These are phyloP conservation scores for Priceomyces medius DNA, from an alignment of 805 yeast species.

Conservation along the genomic window DNA sequence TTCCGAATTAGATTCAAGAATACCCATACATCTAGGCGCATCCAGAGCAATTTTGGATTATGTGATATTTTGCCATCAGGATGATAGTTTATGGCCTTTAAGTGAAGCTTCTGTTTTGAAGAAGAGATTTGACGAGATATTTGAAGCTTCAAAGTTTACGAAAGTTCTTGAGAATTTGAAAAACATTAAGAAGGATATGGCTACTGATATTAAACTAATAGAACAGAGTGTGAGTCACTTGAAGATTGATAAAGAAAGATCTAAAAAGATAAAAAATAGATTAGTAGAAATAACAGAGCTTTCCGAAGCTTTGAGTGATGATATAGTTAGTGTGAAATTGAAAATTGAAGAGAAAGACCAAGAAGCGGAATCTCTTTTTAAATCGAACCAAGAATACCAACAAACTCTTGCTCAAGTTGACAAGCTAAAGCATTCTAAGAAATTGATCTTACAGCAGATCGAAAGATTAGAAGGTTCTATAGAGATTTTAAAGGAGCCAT, in stretches of 20 bases:
- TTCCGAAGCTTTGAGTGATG: conserved; percentile 43
- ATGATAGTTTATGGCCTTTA: conserved; percentile 94
- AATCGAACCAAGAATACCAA: conserved; percentile 80
- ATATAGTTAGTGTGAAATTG: conserved; percentile 48
- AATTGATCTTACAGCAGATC: conserved; percentile 50
- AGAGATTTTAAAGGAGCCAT: conserved; percentile 42
- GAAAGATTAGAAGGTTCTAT: conserved; percentile 49
- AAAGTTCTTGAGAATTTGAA: conserved; percentile 84
- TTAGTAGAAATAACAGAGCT: conserved; percentile 42
- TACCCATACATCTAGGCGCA: conserved; percentile 84
- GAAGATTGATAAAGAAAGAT: conserved; percentile 69
- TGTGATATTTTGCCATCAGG: conserved; percentile 96
- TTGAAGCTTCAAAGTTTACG: conserved; percentile 91
- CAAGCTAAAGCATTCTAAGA: conserved; percentile 48
- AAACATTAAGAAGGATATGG: conserved; percentile 70
- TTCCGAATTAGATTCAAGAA: conserved; percentile 76
- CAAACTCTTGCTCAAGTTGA: conserved; percentile 63
- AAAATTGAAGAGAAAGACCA: conserved; percentile 54
- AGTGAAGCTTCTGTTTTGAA: conserved; percentile 87
- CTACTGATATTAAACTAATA: conserved; percentile 69
- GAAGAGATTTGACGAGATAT: conserved; percentile 93
- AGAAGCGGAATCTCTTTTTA: conserved; percentile 63
- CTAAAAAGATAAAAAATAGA: conserved; percentile 53
- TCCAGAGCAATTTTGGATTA: conserved; percentile 84
- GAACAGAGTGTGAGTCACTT: conserved; percentile 79